Base-by-base conservation (phyloP, 371 early-diverging fungal genomes). In the Dichotomocladium elegans region DNA sequence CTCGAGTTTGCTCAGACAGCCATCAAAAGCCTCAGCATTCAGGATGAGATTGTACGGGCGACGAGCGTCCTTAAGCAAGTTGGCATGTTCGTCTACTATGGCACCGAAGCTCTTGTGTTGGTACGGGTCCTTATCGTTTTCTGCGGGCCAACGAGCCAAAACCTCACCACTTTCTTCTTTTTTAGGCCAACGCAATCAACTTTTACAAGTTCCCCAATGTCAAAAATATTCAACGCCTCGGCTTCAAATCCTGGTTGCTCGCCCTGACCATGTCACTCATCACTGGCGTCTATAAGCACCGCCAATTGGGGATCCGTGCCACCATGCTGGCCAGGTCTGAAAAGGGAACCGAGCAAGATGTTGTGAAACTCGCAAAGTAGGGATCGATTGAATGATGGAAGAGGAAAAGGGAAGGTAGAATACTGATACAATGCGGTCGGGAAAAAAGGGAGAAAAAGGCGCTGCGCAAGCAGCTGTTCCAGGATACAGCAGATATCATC, bases 181-280 rank as follows among this genome's bases (percentile, higher is more conserved):
- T 30, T 44, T 57, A 72, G 72, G 31, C 64, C 25, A 66, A 63
- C 42, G 47, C 67, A 10, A 61, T 72, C 55, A 62, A 66, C 55
- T 69, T 72, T 53, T 72, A 69, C 33, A 68, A 69, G 47, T 45
- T 60, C 22, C 10, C 52, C 14, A 83, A 86, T 50, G 68, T 78
- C 49, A 76, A 81, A 58, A 55, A 74, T 49, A 73, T 82, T 47
- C 67, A 63, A 31, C 69, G 76, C 27, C 51, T 69, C 33, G 81
- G 85, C 53, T 66, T 63, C 62, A 74, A 64, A 50, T 82, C 79
- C 62, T 91, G 91, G 91, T 56, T 85, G 47, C 49, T 64, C 15
- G 91, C 82, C 30, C 61, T 90, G 35, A 54, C 61, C n/a, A 79
- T 77, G 53, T 82, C 89, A 53, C 60, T 86, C 49, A 9, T 79